phyloP scores from a whole-genome alignment of 352 stramenopile species.

The Globisporangium parvum region DNA sequence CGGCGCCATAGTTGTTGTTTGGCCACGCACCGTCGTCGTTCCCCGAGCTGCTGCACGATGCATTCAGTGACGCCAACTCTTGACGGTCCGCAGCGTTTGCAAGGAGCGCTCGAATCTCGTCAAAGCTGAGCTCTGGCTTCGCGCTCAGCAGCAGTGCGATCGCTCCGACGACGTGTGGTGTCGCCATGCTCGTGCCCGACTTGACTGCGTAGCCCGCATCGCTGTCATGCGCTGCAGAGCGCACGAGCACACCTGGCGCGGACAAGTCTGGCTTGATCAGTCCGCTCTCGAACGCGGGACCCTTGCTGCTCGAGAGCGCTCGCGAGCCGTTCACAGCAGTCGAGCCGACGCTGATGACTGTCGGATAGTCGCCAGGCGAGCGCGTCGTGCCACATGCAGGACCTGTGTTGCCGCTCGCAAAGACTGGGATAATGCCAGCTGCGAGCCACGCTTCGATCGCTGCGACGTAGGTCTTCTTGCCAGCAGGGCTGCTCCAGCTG shows the following conservation, averaged over 20 bases:
- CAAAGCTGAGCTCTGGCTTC: slow-evolving; percentile 23
- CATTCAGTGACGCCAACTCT: slow-evolving; percentile 5
- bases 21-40: slow-evolving; percentile 7
- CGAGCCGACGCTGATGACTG: slow-evolving; percentile 31
- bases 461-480: slow-evolving; percentile 26
- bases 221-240: slow-evolving; percentile 30
- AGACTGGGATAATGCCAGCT: slow-evolving; percentile 47
- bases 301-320: slow-evolving; percentile 33
- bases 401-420: slow-evolving; percentile 42
- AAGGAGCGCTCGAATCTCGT: slow-evolving; percentile 15
- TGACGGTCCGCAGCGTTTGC: slow-evolving; percentile 11
- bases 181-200: slow-evolving; percentile 57
- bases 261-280: slow-evolving; percentile 40
- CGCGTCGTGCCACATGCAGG: slow-evolving; percentile 22
- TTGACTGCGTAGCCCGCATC: slow-evolving; percentile 27
- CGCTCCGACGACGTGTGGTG: slow-evolving; percentile 37
- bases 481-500: slow-evolving; percentile 35
- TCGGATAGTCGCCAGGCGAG: slow-evolving; percentile 31
- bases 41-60: slow-evolving; percentile 5
- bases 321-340: slow-evolving; percentile 27
- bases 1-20: slow-evolving; percentile 22
- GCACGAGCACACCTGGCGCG: slow-evolving; percentile 27
- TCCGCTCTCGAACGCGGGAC: slow-evolving; percentile 22
- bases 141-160: slow-evolving; percentile 42
- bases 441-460: slow-evolving; percentile 35